Evolutionary conservation across 2,329 filamentous ascomycete genomes (phyloP).

Genomic region (Ascochyta koolunga): DNA sequence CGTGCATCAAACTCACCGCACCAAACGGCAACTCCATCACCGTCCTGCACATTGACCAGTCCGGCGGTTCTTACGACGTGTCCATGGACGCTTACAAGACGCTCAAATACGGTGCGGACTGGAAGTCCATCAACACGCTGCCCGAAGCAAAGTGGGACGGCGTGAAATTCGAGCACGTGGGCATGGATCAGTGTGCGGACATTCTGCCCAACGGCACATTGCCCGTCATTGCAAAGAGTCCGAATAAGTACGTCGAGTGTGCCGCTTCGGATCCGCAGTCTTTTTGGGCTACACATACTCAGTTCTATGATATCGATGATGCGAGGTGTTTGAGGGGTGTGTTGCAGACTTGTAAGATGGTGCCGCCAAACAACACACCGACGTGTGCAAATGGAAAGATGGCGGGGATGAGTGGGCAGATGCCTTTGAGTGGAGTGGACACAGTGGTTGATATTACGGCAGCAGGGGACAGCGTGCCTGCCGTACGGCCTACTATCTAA

Average conservation of each 20-base stretch:
- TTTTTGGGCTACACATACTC: conserved; percentile 14
- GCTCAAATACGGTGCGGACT: conserved; percentile 57
- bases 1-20: conserved; percentile 63
- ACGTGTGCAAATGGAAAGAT: conserved; percentile 21
- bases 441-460: conserved; percentile 25
- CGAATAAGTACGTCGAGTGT: conserved; percentile 22
- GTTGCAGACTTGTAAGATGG: conserved; percentile 25
- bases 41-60: conserved; percentile 65
- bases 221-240: conserved; percentile 22
- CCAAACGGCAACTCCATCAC: conserved; percentile 57
- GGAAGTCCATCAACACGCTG: conserved; percentile 52
- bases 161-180: conserved; percentile 59
- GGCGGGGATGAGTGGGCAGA: conserved; percentile 19
- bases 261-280: conserved; percentile 15
- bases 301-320: conserved; percentile 53
- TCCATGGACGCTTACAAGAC: conserved; percentile 68
- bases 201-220: conserved; percentile 50
- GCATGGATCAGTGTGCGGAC: conserved; percentile 56
- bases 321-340: conserved; percentile 16
- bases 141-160: conserved; percentile 52
- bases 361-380: conserved; percentile 22
- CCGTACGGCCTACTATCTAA: neutral
- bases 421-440: conserved; percentile 7
- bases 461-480: conserved; percentile 10
- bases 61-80: conserved; percentile 64